Evolutionary conservation across 192 early-diverging fungal genomes (phyloP).

Genomic region (Linnemannia schmuckeri): DNA sequence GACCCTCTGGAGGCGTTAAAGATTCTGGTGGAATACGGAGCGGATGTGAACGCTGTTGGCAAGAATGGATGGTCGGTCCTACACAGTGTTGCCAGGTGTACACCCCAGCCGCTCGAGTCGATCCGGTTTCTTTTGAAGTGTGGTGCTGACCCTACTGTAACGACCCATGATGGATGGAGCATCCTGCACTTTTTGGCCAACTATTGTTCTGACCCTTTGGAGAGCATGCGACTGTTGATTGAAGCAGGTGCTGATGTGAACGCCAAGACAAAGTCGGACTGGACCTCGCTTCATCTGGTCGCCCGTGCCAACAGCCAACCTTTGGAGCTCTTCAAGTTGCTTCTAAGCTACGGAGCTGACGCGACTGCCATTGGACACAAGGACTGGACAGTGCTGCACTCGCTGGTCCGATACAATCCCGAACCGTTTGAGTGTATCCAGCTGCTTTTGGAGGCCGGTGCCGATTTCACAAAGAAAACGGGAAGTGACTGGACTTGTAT

Average conservation of each 20-base stretch:
- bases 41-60: slow-evolving; percentile 55
- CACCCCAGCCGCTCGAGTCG: slow-evolving; percentile 46
- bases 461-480: slow-evolving; percentile 53
- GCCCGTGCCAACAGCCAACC: slow-evolving; percentile 66
- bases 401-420: slow-evolving; percentile 43
- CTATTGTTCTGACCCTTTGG: slow-evolving; percentile 65
- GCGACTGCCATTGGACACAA: slow-evolving; percentile 55
- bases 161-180: slow-evolving; percentile 66
- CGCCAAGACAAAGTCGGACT: slow-evolving; percentile 75
- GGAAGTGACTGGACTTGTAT: slow-evolving; percentile 56
- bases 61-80: slow-evolving; percentile 55
- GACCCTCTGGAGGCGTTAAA: slow-evolving; percentile 55
- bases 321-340: slow-evolving; percentile 55
- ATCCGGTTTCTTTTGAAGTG: slow-evolving; percentile 57
- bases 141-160: slow-evolving; percentile 57
- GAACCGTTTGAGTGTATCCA: slow-evolving; percentile 52
- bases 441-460: slow-evolving; percentile 40
- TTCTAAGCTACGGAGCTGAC: slow-evolving; percentile 47
- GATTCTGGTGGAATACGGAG: slow-evolving; percentile 49
- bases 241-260: slow-evolving; percentile 75
- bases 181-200: slow-evolving; percentile 66
- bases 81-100: slow-evolving; percentile 53
- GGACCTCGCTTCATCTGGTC: slow-evolving; percentile 77
- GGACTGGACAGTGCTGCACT: slow-evolving; percentile 54
- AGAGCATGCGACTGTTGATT: slow-evolving; percentile 63